Conservation (phyloP, 768 basidiomycete species). For the Leccinum variicolor region DNA sequence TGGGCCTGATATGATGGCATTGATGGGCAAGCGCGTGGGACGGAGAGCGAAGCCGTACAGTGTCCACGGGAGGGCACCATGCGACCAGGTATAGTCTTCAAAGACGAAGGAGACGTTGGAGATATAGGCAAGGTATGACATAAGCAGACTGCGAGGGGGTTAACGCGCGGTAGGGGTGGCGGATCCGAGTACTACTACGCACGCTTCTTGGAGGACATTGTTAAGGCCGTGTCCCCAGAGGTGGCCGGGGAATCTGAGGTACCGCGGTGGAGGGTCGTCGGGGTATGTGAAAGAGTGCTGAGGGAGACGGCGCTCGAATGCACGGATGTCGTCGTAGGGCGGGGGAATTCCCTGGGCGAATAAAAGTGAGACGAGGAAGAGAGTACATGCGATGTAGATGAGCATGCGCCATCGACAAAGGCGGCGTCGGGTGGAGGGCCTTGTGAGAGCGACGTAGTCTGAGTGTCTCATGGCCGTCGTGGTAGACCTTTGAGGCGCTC, state of each 20-base stretch:
- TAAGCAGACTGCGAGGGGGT: conserved; percentile 36
- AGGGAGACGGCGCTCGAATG: conserved; percentile 35
- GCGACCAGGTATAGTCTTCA: conserved; percentile 62
- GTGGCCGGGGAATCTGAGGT: conserved; percentile 51
- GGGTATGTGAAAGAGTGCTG: conserved; percentile 31
- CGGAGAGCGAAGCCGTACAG: conserved; percentile 53
- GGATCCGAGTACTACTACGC: conserved; percentile 19
- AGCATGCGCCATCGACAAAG: conserved; percentile 23
- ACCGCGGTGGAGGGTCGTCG: conserved; percentile 24
- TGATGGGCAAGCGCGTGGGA: conserved; percentile 50
- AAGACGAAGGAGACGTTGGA: conserved; percentile 57
- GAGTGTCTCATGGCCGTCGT: background rate
- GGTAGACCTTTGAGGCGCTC: background rate
- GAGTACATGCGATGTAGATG: conserved; percentile 16
- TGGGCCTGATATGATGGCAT: conserved; percentile 57
- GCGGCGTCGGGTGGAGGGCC: conserved; percentile 2
- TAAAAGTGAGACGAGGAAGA: conserved; percentile 27
- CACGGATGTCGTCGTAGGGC: conserved; percentile 34
- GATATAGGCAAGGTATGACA: conserved; percentile 49
- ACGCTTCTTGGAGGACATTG: conserved; percentile 62
- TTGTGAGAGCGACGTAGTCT: conserved; percentile 13
- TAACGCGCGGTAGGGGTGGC: background rate
- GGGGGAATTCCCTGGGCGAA: conserved; percentile 39
- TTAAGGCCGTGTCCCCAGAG: conserved; percentile 62
- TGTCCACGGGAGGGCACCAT: conserved; percentile 49